These are phyloP conservation scores for Baorangia bicolor DNA, from an alignment of 768 basidiomycete genomes.

Conservation along the genomic window DNA sequence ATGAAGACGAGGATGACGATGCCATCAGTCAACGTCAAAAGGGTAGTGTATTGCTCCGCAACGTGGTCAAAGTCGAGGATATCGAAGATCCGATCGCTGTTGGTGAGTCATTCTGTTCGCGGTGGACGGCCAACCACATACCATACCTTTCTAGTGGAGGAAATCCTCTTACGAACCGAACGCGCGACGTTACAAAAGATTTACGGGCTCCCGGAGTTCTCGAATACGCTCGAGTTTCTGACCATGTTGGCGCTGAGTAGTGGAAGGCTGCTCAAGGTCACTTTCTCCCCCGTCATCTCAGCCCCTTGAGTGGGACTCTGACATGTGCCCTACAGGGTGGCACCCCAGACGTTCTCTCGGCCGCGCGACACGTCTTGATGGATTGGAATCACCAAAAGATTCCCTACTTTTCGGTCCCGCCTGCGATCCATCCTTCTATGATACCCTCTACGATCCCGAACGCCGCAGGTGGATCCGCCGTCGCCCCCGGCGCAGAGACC, in stretches of 20 bases:
- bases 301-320: background rate
- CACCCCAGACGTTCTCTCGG: constrained; percentile 80
- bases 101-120: constrained; percentile 47
- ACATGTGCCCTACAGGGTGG: constrained; percentile 58
- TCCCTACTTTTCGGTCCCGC: constrained; percentile 82
- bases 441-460: constrained; percentile 47
- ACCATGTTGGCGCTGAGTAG: constrained; percentile 84
- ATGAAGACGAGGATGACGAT: constrained; percentile 61
- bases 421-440: constrained; percentile 72
- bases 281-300: background rate
- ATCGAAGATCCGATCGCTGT: constrained; percentile 88
- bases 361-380: constrained; percentile 76
- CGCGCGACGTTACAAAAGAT: constrained; percentile 72
- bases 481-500: constrained; percentile 74
- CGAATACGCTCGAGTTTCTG: constrained; percentile 75
- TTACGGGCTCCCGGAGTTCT: constrained; percentile 79
- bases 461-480: constrained; percentile 38
- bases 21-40: constrained; percentile 46
- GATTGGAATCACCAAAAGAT: constrained; percentile 99
- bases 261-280: constrained; percentile 82
- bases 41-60: constrained; percentile 71
- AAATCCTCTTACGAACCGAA: constrained; percentile 76
- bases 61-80: constrained; percentile 89
- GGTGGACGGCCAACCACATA: background rate
- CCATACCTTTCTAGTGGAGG: constrained; percentile 61